Percentiles rank a stretch among this genome's conserved stretches.
phyloP scores from a whole-genome alignment of 352 stramenopile genomes.

The Phytophthora brassicae region DNA sequence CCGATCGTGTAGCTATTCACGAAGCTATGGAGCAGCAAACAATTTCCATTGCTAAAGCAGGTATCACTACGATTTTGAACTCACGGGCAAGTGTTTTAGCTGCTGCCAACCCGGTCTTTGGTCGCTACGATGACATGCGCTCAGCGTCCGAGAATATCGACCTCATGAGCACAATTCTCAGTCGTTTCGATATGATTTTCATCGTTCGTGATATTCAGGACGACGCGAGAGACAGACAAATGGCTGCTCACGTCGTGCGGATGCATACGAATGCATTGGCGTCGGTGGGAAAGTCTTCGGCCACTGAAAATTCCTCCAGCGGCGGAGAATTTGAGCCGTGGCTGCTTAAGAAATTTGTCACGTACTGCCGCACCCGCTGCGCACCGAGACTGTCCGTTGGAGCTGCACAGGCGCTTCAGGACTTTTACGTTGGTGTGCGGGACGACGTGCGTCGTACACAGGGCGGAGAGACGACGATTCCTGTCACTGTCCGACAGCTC shows the following conservation, averaged over 20 bases:
- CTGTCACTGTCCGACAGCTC: constrained; percentile 98
- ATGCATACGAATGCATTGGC: constrained; percentile 94
- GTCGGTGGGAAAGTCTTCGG: constrained; percentile 25
- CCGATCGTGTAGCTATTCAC: constrained; percentile 97
- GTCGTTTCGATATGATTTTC: constrained; percentile 99
- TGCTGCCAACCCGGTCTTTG: constrained; percentile 98
- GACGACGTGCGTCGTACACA: constrained; percentile 93
- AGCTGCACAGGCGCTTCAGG: constrained; percentile 92
- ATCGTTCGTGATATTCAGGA: constrained; percentile 98
- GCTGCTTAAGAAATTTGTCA: constrained; percentile 98
- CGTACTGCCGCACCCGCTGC: constrained; percentile 96
- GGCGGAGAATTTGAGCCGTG: constrained; percentile 75
- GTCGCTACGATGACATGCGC: constrained; percentile 98
- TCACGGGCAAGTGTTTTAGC: constrained; percentile 91
- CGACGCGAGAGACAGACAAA: constrained; percentile 94
- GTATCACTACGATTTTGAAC: constrained; percentile 99
- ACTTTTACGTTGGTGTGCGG: constrained; percentile 98
- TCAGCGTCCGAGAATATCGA: constrained; percentile 99
- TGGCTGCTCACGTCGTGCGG: constrained; percentile 98
- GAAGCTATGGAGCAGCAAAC: constrained; percentile 99
- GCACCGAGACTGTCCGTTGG: constrained; percentile 91
- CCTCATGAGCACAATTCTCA: constrained; percentile 99
- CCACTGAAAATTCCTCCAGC: constrained; percentile 21
- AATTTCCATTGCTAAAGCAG: constrained; percentile 98
- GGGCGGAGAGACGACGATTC: constrained; percentile 82